Evolutionary conservation across 2,329 filamentous ascomycete species (phyloP).

Genomic region (Botrytis cinerea): DNA sequence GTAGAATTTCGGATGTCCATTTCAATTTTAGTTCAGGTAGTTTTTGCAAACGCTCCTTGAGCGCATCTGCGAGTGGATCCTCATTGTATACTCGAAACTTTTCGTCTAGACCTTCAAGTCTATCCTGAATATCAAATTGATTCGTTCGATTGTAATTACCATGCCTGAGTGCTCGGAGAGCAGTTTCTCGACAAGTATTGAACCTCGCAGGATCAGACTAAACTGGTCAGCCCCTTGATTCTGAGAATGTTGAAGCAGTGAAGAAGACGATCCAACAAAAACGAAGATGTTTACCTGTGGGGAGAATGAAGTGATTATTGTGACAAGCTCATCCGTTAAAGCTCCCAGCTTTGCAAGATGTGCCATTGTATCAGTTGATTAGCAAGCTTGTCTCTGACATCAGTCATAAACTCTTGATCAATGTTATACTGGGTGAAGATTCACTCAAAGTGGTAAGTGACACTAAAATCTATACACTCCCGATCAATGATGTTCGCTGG

Average conservation of each 20-base stretch:
- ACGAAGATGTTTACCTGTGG: conserved; percentile 49
- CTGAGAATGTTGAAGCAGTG: background rate
- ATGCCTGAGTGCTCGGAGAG: conserved; percentile 54
- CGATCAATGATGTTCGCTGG: background rate
- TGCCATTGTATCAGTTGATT: conserved; percentile 56
- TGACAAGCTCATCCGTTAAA: conserved; percentile 71
- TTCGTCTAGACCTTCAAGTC: conserved; percentile 75
- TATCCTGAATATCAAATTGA: conserved; percentile 69
- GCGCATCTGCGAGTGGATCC: conserved; percentile 74
- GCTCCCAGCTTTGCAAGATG: conserved; percentile 64
- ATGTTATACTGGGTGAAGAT: background rate
- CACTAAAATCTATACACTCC: background rate
- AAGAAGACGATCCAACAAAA: conserved; percentile 20
- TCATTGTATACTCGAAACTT: conserved; percentile 80
- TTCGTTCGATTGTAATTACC: conserved; percentile 67
- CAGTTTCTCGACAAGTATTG: conserved; percentile 50
- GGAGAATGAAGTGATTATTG: conserved; percentile 58
- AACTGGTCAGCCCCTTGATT: conserved; percentile 17
- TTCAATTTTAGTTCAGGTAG: conserved; percentile 56
- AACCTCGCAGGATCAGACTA: conserved; percentile 44
- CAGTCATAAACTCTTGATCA: background rate
- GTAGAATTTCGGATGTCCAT: conserved; percentile 78
- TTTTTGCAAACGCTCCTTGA: conserved; percentile 59
- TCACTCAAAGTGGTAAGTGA: background rate
- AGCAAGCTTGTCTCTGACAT: background rate